These are phyloP conservation scores for Sanghuangporus baumii DNA, from an alignment of 1,284 basidiomycete genomes.

Conservation along the genomic window DNA sequence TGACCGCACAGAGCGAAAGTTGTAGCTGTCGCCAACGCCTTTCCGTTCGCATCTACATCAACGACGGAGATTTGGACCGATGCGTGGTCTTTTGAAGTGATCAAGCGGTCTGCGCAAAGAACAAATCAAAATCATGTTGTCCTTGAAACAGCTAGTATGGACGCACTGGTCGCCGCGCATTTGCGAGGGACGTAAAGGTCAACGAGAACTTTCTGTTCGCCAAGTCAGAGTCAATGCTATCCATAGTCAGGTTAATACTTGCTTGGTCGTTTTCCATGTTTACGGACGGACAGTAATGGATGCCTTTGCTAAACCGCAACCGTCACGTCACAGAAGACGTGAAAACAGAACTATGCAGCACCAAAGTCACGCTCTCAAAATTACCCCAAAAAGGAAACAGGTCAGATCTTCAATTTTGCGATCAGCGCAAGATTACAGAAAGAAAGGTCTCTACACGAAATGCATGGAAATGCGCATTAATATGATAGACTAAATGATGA, in stretches of 20 bases:
- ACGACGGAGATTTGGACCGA: constrained; percentile 95
- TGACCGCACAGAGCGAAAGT: constrained; percentile 93
- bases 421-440: too few species aligned
- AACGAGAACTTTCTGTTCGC: constrained; percentile 88
- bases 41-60: constrained; percentile 93
- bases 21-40: constrained; percentile 81
- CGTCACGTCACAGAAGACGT: background rate
- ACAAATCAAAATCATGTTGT: constrained; percentile 6
- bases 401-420: background rate
- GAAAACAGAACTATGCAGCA: background rate
- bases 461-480: too few species aligned
- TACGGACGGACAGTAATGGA: background rate
- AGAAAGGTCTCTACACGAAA: too few species aligned
- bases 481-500: too few species aligned
- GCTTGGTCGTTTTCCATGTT: constrained; percentile 81
- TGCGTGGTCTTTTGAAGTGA: constrained; percentile 98
- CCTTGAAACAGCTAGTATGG: background rate
- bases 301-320: background rate
- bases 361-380: background rate
- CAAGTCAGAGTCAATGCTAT: background rate
- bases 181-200: constrained; percentile 99
- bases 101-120: constrained; percentile 72
- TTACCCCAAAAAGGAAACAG: background rate
- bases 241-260: constrained; percentile 19
- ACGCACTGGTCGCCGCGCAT: constrained; percentile 92